Base-by-base conservation (phyloP, 257 asterid species). In the Ocimum tenuiflorum region DNA sequence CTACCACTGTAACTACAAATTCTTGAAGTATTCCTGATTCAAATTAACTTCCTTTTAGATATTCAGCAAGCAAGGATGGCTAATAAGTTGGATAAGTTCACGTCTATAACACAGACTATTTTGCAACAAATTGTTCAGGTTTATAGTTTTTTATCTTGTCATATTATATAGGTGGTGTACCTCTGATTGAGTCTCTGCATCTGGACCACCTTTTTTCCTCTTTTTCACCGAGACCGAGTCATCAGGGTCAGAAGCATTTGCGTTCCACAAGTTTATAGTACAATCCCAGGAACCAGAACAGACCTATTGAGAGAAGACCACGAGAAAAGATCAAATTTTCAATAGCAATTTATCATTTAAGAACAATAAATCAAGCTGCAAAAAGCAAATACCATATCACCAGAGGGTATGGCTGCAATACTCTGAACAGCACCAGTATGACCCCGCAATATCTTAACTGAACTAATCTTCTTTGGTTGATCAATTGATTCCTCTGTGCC, bases 261-360 rank as follows among this genome's bases (percentile, higher is more conserved):
- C 41, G 67, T 79, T 80, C 99, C 99, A 94, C 81, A 94, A 75
- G 66, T 75, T 81, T 67, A 94, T 73, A 74, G 85, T 73, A 67
- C 82, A 75, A 70, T 94, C 99, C 99, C 99, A 94, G 36, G 99
- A 90, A 70, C 99, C 99, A 13, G 99, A 88, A 73, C 95, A 90
- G 53, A 90, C 85, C 99, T 94, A 73, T 60, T 17, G 72, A 61
- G 12, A 75, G 77, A 63, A 56, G 42, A 58, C 57, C 15, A 54
- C 51, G 58, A 49, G 68, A 65, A 58, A 78, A 41, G 29, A 41
- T 52, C 23, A 59, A 33, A 13, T 36, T 62, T 50, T 55, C 8
- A 18, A 36, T 61, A 14, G 54, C 24, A 57, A 41, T 42, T 53
- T 38, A 49, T 50, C 51, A 48, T 10, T n/a, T 19, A 1, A 24